Percentiles rank a stretch among this genome's conserved stretches.
Evolutionary conservation across 352 stramenopile genomes (phyloP).

Genomic region (Pythium dissotocum): DNA sequence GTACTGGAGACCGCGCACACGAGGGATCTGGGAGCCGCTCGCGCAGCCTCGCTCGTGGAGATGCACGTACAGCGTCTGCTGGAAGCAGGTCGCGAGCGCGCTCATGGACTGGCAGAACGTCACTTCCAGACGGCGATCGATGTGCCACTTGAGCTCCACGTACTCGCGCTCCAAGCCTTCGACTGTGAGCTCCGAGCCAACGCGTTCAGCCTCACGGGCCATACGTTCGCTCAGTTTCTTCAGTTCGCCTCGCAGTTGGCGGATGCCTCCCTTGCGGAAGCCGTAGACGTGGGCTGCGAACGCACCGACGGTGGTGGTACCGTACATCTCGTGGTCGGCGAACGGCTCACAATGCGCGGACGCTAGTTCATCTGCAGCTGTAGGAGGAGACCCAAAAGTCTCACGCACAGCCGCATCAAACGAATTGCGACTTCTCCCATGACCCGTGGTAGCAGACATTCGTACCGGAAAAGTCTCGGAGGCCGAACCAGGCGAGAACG

Average conservation of each 20-base stretch:
- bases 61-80: conserved; percentile 84
- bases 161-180: conserved; percentile 76
- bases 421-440: background rate
- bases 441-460: background rate
- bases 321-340: conserved; percentile 66
- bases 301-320: conserved; percentile 76
- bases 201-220: conserved; percentile 50
- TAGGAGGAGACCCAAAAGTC: background rate
- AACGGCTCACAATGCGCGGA: conserved; percentile 34
- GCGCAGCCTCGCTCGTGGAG: conserved; percentile 43
- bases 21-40: conserved; percentile 34
- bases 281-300: conserved; percentile 86
- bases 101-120: conserved; percentile 84
- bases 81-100: conserved; percentile 81
- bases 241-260: conserved; percentile 72
- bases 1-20: conserved; percentile 54
- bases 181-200: conserved; percentile 69
- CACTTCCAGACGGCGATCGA: conserved; percentile 81
- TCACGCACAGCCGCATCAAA: conserved; percentile 3
- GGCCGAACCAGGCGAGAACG: conserved; percentile 19
- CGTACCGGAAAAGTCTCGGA: conserved; percentile 2
- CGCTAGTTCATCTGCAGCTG: background rate
- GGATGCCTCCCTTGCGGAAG: conserved; percentile 75
- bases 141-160: conserved; percentile 82
- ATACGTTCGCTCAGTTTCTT: conserved; percentile 51